Conservation (phyloP, 2,329 filamentous ascomycete genomes). For the Camptophora hylomeconis region DNA sequence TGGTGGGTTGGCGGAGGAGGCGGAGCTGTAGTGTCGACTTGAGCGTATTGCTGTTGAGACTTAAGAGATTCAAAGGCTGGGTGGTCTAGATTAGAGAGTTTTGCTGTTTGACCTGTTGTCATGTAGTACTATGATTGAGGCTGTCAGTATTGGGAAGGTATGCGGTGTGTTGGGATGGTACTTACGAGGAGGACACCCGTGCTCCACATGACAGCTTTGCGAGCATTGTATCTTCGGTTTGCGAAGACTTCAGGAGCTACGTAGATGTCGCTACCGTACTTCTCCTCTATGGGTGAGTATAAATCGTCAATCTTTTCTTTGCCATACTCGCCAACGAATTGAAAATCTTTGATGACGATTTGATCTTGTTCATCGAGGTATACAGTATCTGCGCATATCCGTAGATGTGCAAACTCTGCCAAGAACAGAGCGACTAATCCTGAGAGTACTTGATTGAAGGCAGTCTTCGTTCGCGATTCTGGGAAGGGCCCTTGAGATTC, state of each 20-base stretch:
- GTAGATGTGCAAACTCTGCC: conserved; percentile 3
- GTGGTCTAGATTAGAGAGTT: conserved; percentile 2
- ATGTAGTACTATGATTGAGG: too few species aligned
- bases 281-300: not conserved
- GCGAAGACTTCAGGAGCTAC: conserved; percentile 4
- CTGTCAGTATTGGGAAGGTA: too few species aligned
- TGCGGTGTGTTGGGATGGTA: too few species aligned
- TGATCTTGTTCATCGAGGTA: not conserved
- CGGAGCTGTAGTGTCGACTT: conserved; percentile 1
- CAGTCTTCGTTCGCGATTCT: conserved; percentile 1
- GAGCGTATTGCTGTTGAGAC: conserved; percentile 1
- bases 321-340: not conserved
- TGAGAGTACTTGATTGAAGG: conserved; percentile 2
- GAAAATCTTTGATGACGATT: conserved; percentile 1
- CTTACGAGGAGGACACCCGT: conserved; percentile 2
- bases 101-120: conserved; percentile 1
- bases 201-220: conserved; percentile 5
- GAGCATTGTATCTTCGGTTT: conserved; percentile 2
- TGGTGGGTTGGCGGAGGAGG: too few species aligned
- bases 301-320: conserved; percentile 1
- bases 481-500: conserved; percentile 1
- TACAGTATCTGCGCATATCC: conserved; percentile 1
- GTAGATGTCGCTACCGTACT: conserved; percentile 2
- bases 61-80: conserved; percentile 1
- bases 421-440: conserved; percentile 3